phyloP scores from a whole-genome alignment of 495 filamentous ascomycete species.

The Aspergillus sclerotioniger region DNA sequence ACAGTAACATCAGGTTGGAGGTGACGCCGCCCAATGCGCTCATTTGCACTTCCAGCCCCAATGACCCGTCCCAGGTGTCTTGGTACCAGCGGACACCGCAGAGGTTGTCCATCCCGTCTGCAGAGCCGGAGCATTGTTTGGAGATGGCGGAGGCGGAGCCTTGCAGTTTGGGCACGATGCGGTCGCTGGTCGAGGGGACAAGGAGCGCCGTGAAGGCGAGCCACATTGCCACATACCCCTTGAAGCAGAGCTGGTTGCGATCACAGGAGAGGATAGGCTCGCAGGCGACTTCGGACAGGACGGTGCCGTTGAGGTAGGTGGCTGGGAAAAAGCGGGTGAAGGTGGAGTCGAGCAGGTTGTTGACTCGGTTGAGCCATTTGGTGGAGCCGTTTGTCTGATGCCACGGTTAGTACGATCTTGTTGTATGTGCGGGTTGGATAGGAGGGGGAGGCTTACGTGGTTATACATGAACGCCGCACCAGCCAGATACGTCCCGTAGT shows the following conservation, averaged over 20 bases:
- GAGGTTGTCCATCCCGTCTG: conserved; percentile 50
- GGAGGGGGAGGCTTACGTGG: conserved; percentile 31
- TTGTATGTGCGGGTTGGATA: conserved; percentile 2
- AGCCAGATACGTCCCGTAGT: conserved; percentile 62
- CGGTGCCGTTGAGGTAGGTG: conserved; percentile 35
- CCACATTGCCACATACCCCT: conserved; percentile 73
- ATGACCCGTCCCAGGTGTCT: conserved; percentile 59
- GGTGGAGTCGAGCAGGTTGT: conserved; percentile 52
- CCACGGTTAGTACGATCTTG: conserved; percentile 20
- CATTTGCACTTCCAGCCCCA: conserved; percentile 51
- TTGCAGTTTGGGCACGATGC: conserved; percentile 59
- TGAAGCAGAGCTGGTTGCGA: conserved; percentile 70
- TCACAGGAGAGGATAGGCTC: conserved; percentile 61
- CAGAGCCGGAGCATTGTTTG: conserved; percentile 48
- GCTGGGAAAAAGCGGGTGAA: conserved; percentile 53
- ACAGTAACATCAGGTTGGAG: conserved; percentile 22
- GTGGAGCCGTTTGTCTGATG: conserved; percentile 44
- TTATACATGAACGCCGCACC: conserved; percentile 70
- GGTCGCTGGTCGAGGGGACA: conserved; percentile 49
- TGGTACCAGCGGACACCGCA: conserved; percentile 71
- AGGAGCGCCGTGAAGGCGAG: conserved; percentile 69
- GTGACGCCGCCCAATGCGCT: conserved; percentile 56
- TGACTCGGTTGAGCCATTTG: conserved; percentile 52
- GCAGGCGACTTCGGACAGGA: conserved; percentile 70
- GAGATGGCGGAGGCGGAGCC: conserved; percentile 64